Base-by-base conservation (phyloP, 768 basidiomycete species). In the Pulveroboletus sp. region DNA sequence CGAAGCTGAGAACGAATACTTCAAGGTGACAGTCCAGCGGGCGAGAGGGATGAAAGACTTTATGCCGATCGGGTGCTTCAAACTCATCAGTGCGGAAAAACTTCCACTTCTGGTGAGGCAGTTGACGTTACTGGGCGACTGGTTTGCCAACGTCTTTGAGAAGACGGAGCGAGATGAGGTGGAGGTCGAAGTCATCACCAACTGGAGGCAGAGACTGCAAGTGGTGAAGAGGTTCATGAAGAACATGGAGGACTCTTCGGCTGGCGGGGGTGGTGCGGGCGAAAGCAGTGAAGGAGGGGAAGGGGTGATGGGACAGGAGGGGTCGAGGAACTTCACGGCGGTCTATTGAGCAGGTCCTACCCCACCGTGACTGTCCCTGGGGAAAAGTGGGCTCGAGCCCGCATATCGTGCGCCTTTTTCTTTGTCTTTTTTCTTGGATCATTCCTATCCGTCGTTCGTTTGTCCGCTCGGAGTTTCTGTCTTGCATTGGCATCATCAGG, bases 11-110 rank as follows among this genome's bases (percentile, higher is more conserved):
- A 88, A 89, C 68, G 93, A 97, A 65, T 97, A 92, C 69, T 99
- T 96, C 80, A 93, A 91, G 63, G 83, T 98, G 51, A 90, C 83
- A 13, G 78, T 98, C 16, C 96, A 98, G 68, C 80, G 86, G 16
- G 91, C 88, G 2, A 74, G 75, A 0, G 89, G 92, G 35, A 96
- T 98, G 87, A 85, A 91, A 11, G 93, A 96, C 61, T 96, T 97
- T 69, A 80, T 86, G 0, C 94, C 96, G 1, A 76, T 97, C 24
- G 94, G 94, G 11, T 82, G 85, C 59, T 95, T 93, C 77, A 97
- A 97, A 74, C 78, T 98, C 49, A 89, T 98, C 44, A 94, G 91
- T 1, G 88, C 91, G 8, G 82, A 85, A 53, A 86, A 85, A 52
- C 75, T 99, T 7, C 90, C 96, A 5, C 70, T 86, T n/a, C 76